Percentiles rank a stretch among this genome's conserved stretches.
phyloP scores from a whole-genome alignment of 2,329 filamentous ascomycete genomes.

The Fusarium tupiense region DNA sequence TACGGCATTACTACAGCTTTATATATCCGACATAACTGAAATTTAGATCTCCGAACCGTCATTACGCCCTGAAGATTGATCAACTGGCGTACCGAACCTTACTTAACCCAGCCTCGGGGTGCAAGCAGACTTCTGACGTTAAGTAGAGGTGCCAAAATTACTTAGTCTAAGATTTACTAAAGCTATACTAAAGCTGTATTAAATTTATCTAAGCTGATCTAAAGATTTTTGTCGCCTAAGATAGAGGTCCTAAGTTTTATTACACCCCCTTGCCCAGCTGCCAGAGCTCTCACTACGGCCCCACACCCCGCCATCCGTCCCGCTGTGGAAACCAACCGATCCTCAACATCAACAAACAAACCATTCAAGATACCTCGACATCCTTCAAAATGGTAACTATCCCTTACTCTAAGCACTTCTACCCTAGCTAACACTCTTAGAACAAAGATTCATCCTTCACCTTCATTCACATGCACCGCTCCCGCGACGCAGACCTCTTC shows the following conservation, averaged over 20 bases:
- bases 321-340: slow-evolving; percentile 7
- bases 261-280: not conserved
- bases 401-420: too few relatives aligned
- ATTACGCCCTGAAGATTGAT: not conserved
- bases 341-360: slow-evolving; percentile 26
- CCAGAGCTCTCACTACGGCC: slow-evolving; percentile 4
- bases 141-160: too few relatives aligned
- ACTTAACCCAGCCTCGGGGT: too few relatives aligned
- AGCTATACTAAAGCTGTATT: too few relatives aligned
- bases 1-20: too few relatives aligned
- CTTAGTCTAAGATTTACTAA: too few relatives aligned
- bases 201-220: too few relatives aligned
- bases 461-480: slow-evolving; percentile 77
- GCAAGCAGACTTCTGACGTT: too few relatives aligned
- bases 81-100: not conserved
- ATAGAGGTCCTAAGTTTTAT: too few relatives aligned
- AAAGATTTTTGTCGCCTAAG: too few relatives aligned
- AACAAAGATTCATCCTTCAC: slow-evolving; percentile 81
- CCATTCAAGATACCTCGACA: not conserved
- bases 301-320: slow-evolving; percentile 29
- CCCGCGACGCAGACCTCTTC: slow-evolving; percentile 80
- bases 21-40: not conserved
- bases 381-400: slow-evolving; percentile 13
- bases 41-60: too few relatives aligned
- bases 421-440: slow-evolving; percentile 47